Evolutionary conservation across 805 yeast genomes (phyloP), one percentile per base, ranked within the genome.

Genomic region (Aciculoconidium aculeatum): DNA sequence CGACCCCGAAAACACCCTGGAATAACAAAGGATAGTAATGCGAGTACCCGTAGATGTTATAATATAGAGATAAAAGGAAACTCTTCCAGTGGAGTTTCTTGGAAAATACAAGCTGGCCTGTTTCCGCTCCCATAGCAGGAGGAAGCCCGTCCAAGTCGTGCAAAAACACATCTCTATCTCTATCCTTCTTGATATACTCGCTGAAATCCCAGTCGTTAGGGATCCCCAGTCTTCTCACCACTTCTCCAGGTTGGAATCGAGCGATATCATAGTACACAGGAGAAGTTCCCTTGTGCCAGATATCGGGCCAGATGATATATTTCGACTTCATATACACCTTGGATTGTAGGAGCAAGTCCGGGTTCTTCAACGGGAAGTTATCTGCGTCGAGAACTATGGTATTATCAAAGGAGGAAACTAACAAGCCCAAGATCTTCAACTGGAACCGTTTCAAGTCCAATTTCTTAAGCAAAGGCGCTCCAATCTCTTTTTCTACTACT

Each of bases 1-100:
- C 68, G 40, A 56, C 62, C 3, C 67, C 68, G 3, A 63, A 65
- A 1, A 63, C 61, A 5, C 68, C 68, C 40, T 61, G 68, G 35
- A 51, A 51, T 15, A 61, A 43, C 30, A 61, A 47, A 7, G 66
- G 56, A 36, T 61, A 61, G 42, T 45, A 61, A 36, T 47, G 55
- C 21, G 49, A 47, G 11, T 61, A 61, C 0, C 68, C 67, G 29
- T 44, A 55, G 37, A 40, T 49, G 38, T 61, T 61, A 35, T 61
- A 61, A 42, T 59, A 61, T 50, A 60, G 40, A 4, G 65, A 44
- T 25, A 61, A 46, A 2, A 60, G 22, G 21, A 61, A 49, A 3
- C 64, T 50, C 30, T 42, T 30, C 27, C 48, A 46, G 36, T 60
- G 67, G 4, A 42, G 43, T 15, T 41, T 37, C 39, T 60, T 60